Percentiles rank a stretch among this genome's conserved stretches.
These are phyloP conservation scores for Clausena lansium DNA, from an alignment of 345 rosid genomes.

Conservation along the genomic window DNA sequence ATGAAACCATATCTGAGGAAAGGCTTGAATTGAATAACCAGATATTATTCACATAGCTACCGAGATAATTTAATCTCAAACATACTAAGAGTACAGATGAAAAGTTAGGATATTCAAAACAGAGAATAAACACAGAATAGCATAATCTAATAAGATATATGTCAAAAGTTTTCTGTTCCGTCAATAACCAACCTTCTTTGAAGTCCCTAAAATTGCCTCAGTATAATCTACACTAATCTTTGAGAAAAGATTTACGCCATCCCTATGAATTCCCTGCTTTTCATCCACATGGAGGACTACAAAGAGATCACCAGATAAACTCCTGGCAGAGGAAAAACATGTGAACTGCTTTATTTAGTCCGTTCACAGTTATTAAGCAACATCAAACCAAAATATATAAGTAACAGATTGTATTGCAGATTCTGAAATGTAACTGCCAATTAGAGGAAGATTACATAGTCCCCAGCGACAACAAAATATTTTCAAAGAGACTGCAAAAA, in stretches of 20 bases:
- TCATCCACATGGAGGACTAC: slow-evolving; percentile 60
- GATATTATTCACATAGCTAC: neutral
- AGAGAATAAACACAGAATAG: neutral
- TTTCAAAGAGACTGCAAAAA: neutral
- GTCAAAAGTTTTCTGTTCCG: neutral
- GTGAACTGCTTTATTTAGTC: neutral
- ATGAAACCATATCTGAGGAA: neutral
- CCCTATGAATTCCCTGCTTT: slow-evolving; percentile 76
- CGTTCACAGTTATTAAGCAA: neutral
- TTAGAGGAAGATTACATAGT: neutral
- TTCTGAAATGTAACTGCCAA: neutral
- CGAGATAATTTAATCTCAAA: neutral
- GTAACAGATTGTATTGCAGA: neutral
- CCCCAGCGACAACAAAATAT: neutral
- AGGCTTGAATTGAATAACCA: neutral
- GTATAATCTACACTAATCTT: slow-evolving; percentile 69
- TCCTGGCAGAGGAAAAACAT: slow-evolving; percentile 38
- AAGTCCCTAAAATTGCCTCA: slow-evolving; percentile 79
- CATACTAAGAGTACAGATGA: neutral
- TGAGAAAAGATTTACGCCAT: slow-evolving; percentile 79
- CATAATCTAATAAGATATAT: neutral
- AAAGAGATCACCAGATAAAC: slow-evolving; percentile 70
- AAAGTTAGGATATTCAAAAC: neutral
- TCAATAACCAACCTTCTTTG: slow-evolving; percentile 47
- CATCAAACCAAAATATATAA: neutral